phyloP scores from a whole-genome alignment of 78 protist genomes.

The Cavenderia fasciculata region DNA sequence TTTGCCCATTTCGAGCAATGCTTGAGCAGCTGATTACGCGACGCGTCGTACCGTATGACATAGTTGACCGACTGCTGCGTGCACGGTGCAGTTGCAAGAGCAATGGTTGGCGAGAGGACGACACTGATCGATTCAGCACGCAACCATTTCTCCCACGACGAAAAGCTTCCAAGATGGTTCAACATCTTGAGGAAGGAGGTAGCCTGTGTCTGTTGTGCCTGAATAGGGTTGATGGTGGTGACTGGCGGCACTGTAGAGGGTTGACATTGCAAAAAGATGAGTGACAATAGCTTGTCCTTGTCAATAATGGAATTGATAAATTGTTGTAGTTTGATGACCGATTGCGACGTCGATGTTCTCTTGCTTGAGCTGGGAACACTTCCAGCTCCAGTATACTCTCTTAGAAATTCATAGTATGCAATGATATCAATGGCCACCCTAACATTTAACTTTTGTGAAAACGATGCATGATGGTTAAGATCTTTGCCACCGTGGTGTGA shows the following conservation, averaged over 20 bases:
- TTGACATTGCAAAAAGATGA: conserved; percentile 56
- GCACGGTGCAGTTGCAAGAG: neutral
- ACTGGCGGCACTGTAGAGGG: conserved; percentile 64
- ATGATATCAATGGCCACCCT: conserved; percentile 44
- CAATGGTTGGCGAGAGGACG: conserved; percentile 13
- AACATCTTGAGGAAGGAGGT: conserved; percentile 42
- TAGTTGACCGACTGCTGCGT: neutral
- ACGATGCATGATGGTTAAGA: neutral
- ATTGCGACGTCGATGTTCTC: neutral
- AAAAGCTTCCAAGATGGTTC: conserved; percentile 23
- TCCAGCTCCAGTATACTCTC: conserved; percentile 38
- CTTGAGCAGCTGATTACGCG: conserved; percentile 19
- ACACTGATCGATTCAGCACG: conserved; percentile 31
- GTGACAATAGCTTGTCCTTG: conserved; percentile 27
- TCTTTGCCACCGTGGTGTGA: neutral
- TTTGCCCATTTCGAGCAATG: conserved; percentile 48
- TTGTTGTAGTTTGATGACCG: conserved; percentile 26
- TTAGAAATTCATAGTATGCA: conserved; percentile 70
- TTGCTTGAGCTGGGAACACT: neutral
- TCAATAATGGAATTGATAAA: conserved; percentile 29
- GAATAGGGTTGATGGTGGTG: conserved; percentile 52
- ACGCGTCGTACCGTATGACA: conserved; percentile 18
- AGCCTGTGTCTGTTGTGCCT: conserved; percentile 53
- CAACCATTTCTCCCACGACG: conserved; percentile 62
- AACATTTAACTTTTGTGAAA: conserved; percentile 7